Evolutionary conservation across 192 early-diverging fungal genomes (phyloP), one percentile per base, ranked within the genome.

Genomic region (Podila verticillata): DNA sequence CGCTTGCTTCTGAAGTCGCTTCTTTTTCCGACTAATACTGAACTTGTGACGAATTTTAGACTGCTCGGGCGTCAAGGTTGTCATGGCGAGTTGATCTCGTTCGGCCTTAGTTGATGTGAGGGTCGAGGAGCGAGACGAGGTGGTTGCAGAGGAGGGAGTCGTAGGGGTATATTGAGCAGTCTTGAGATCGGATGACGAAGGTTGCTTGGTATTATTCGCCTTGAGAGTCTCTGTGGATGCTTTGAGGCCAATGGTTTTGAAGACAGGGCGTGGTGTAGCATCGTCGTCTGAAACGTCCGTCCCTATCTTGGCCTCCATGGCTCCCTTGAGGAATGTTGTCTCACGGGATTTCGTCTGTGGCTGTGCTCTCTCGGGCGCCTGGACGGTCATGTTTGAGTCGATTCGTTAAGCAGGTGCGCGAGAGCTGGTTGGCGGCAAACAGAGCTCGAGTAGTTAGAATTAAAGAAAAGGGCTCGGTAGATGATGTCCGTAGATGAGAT

Each of bases 11-110:
- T 72, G 57, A 19, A 72, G 61, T 5, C 64, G 44, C 61, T 68
- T 66, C 35, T 80, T 67, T 30, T 80, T 80, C 24, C 56, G 67
- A 49, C 75, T 8, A 3, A 71, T 28, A n/a, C 63, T n/a, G 22
- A 79, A 67, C 56, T 35, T 62, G 20, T 54, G 12, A n/a, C 51
- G 51, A 8, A 54, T 12, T 44, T 34, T 80, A 59, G 48, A 22
- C 10, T 31, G 24, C 54, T 1, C 4, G 20, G 5, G 17, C 10
- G 60, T 19, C 36, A 29, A 10, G 54, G 49, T 2, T 28, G 17
- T 35, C 29, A 28, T 64, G 48, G 32, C 12, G 51, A 30, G 17
- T 26, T 28, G 26, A 26, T 39, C 36, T 19, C 29, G 7, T 31
- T 61, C 30, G 68, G 54, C 68, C 26, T 44, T 61, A 20, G 59